Percentiles rank a stretch among this genome's conserved stretches.
These are phyloP conservation scores for Aristolochia contorta DNA, from an alignment of 164 flowering plant genomes.

Conservation along the genomic window DNA sequence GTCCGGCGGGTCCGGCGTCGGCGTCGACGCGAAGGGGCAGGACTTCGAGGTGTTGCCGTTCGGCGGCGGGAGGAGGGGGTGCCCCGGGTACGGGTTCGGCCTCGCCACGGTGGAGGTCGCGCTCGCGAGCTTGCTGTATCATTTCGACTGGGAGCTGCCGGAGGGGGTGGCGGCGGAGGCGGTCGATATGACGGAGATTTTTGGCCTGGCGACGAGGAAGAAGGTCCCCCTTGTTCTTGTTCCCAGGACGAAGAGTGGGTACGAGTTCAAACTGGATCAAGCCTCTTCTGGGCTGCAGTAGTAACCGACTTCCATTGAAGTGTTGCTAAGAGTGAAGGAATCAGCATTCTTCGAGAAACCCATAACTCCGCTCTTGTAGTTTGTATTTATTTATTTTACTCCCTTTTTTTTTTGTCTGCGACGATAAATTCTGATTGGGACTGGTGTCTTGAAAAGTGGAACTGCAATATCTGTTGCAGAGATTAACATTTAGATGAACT, in stretches of 20 bases:
- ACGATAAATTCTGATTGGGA: too few species aligned
- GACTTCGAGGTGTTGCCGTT: background rate
- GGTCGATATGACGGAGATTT: background rate
- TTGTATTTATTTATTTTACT: too few species aligned
- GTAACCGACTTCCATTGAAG: too few species aligned
- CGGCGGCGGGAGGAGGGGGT: slow-evolving; percentile 1
- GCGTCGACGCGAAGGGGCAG: background rate
- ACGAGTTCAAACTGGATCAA: background rate
- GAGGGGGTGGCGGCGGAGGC: background rate
- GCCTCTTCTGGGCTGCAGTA: too few species aligned
- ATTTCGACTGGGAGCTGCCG: slow-evolving; percentile 2
- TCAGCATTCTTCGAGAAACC: too few species aligned
- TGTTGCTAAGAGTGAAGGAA: too few species aligned
- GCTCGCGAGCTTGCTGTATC: background rate
- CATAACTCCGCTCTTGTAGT: too few species aligned
- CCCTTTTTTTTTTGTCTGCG: too few species aligned
- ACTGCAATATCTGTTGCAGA: too few species aligned
- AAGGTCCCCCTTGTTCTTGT: slow-evolving; percentile 1
- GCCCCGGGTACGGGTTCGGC: background rate
- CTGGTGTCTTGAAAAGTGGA: too few species aligned
- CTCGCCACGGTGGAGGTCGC: background rate
- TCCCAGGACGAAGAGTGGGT: background rate
- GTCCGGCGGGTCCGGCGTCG: too few species aligned
- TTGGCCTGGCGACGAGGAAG: slow-evolving; percentile 3
- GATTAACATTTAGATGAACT: too few species aligned